Percentiles rank a stretch among this genome's conserved stretches.
Conservation (phyloP, 163 green algal genomes). For the Trebouxiophyceae sp. region DNA sequence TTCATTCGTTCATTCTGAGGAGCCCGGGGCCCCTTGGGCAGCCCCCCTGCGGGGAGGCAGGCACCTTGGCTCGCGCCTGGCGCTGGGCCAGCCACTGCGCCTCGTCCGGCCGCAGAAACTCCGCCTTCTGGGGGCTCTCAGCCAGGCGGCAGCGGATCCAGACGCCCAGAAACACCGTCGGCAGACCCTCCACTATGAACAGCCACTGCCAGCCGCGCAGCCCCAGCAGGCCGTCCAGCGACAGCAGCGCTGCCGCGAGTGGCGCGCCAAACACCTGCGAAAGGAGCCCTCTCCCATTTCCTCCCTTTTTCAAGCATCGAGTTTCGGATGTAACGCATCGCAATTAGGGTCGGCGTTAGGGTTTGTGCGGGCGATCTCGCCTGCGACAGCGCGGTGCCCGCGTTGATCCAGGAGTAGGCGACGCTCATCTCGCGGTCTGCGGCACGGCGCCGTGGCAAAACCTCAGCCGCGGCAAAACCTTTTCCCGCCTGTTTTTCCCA, state of each 20-base stretch:
- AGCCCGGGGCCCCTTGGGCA: too few species aligned
- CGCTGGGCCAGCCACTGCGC: constrained; percentile 15
- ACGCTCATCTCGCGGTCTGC: neutral
- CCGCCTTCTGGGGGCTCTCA: constrained; percentile 18
- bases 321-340: too few species aligned
- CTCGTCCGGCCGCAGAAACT: constrained; percentile 29
- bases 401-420: constrained; percentile 5
- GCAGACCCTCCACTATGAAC: constrained; percentile 23
- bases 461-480: too few species aligned
- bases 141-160: constrained; percentile 19
- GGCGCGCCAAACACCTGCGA: constrained; percentile 27
- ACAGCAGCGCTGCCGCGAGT: constrained; percentile 27
- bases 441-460: too few species aligned
- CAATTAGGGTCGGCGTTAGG: too few species aligned
- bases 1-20: too few species aligned
- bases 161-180: constrained; percentile 27
- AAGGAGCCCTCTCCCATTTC: neutral
- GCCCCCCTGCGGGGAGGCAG: too few species aligned
- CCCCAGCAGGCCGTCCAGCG: constrained; percentile 28
- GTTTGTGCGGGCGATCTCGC: constrained; percentile 20
- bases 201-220: constrained; percentile 52
- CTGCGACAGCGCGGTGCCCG: constrained; percentile 22
- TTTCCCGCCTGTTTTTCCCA: too few species aligned
- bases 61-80: neutral
- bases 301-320: too few species aligned